These are phyloP conservation scores for Rhizophora mangle DNA, from an alignment of 345 rosid genomes.

Conservation along the genomic window DNA sequence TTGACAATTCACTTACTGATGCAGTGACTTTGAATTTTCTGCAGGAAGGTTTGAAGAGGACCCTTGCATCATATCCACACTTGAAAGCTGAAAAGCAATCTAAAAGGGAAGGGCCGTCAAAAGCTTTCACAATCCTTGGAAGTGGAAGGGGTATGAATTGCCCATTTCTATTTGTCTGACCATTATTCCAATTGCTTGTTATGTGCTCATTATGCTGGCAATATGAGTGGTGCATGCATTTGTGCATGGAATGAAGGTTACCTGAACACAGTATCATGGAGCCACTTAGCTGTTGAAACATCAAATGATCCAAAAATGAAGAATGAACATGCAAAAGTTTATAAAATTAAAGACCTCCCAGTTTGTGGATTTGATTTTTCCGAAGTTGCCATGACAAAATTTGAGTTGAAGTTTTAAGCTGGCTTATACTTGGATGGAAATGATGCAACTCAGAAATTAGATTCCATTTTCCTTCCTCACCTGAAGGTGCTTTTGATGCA, in stretches of 20 bases:
- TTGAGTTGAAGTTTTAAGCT: background rate
- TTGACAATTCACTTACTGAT: background rate
- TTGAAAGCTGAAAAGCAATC: constrained; percentile 56
- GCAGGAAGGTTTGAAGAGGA: constrained; percentile 82
- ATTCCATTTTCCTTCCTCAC: background rate
- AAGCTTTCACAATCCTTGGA: constrained; percentile 72
- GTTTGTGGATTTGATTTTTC: background rate
- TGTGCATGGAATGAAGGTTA: too few relatives aligned
- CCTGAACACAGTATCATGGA: too few relatives aligned
- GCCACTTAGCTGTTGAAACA: too few relatives aligned
- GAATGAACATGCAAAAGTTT: background rate
- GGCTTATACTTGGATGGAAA: background rate
- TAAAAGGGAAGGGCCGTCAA: constrained; percentile 77
- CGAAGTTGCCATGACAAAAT: background rate
- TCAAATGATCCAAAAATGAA: background rate
- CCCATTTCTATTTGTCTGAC: constrained; percentile 4
- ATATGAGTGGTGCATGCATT: too few relatives aligned
- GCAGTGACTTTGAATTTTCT: constrained; percentile 3
- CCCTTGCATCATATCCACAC: constrained; percentile 74
- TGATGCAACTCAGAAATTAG: background rate
- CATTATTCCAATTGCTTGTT: background rate
- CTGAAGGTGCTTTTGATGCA: too few relatives aligned
- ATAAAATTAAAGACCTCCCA: background rate
- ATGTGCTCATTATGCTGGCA: background rate
- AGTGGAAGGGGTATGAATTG: constrained; percentile 59